These are phyloP conservation scores for Pseudonitzschia delicatissima DNA, from an alignment of 108 stramenopile species.

Conservation along the genomic window DNA sequence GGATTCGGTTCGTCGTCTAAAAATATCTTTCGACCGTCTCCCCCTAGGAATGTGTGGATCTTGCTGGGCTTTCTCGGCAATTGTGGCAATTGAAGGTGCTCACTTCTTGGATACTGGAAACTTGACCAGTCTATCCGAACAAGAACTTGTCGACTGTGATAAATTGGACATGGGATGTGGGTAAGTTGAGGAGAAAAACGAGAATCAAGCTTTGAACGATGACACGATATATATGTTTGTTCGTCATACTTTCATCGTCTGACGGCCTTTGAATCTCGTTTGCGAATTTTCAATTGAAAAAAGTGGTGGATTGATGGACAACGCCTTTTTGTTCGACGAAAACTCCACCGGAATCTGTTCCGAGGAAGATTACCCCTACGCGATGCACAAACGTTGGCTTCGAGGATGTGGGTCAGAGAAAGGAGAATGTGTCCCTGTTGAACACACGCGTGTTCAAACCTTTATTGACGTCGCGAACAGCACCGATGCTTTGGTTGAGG, in stretches of 20 bases:
- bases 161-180: slow-evolving; percentile 74
- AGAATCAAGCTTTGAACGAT: not conserved
- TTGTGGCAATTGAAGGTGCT: slow-evolving; percentile 88
- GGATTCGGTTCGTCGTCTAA: not conserved
- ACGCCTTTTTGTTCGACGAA: slow-evolving; percentile 81
- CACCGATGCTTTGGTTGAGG: slow-evolving; percentile 53
- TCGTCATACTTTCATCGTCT: not conserved
- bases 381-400: slow-evolving; percentile 38
- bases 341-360: slow-evolving; percentile 67
- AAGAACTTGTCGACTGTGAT: slow-evolving; percentile 90
- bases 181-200: no score
- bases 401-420: slow-evolving; percentile 34
- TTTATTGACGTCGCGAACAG: slow-evolving; percentile 68
- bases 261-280: no score
- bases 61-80: slow-evolving; percentile 93
- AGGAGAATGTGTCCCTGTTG: slow-evolving; percentile 43
- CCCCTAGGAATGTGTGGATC: slow-evolving; percentile 65
- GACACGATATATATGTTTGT: not conserved
- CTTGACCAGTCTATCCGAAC: slow-evolving; percentile 74
- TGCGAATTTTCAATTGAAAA: no score
- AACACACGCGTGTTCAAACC: slow-evolving; percentile 58
- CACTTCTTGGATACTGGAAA: slow-evolving; percentile 71
- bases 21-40: not conserved
- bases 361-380: slow-evolving; percentile 88
- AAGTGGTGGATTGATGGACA: slow-evolving; percentile 60